Conservation (phyloP, 2,329 filamentous ascomycete genomes). For the Trichoderma sp. region DNA sequence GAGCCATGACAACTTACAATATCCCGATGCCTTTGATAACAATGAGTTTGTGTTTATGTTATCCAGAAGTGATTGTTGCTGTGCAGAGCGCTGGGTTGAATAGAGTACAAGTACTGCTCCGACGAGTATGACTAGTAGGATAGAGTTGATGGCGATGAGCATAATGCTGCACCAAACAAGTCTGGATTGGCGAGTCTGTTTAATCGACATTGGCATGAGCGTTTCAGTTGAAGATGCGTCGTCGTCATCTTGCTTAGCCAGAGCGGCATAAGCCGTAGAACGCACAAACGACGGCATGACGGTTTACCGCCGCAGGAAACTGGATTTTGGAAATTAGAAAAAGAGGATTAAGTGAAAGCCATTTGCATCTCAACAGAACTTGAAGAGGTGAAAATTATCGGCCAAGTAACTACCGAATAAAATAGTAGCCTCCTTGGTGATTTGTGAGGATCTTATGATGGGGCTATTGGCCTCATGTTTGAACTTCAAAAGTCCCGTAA, state of each 20-base stretch:
- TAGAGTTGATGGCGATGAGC: neutral
- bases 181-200: neutral
- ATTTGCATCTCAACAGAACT: neutral
- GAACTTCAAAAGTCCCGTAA: slow-evolving; percentile 1
- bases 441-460: neutral
- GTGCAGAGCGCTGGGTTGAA: neutral
- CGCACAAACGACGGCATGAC: neutral
- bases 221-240: neutral
- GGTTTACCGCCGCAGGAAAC: neutral
- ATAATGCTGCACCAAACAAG: slow-evolving; percentile 2
- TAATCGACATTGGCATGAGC: neutral
- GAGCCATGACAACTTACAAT: neutral
- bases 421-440: neutral
- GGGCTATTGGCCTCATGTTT: neutral
- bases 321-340: neutral
- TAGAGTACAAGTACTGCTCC: neutral
- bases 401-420: neutral
- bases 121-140: neutral
- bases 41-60: neutral
- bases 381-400: neutral
- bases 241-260: slow-evolving; percentile 1
- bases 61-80: neutral
- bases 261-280: neutral
- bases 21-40: neutral
- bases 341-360: neutral